Base-by-base conservation (phyloP, 352 stramenopile genomes). In the Phytophthora europaea region DNA sequence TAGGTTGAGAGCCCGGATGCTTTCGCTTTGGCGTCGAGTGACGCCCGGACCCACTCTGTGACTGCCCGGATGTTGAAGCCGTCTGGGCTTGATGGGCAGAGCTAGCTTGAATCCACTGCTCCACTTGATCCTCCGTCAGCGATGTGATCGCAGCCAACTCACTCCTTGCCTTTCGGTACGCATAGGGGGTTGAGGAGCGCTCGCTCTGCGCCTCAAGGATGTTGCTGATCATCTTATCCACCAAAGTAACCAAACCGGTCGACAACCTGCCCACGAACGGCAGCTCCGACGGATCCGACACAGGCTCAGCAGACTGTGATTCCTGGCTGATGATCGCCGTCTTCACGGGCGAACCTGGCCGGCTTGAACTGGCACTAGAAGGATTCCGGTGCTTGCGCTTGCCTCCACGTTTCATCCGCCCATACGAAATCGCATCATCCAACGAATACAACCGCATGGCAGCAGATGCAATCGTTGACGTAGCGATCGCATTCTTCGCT, bases 361-460 rank as follows among this genome's bases (percentile, higher is more conserved):
- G 73, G 56, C 70, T 81, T 16, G 64, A 75, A 47, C 55, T 79
- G 1, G 56, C 68, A 66, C 72, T 81, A 3, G 75, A 62, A n/a
- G 61, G 47, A 6, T 72, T 76, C 26, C 72, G 64, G n/a, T 80
- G 67, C 31, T 80, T 87, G 4, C 86, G 85, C 61, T 90, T 91
- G 18, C 75, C 72, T 26, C 74, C 67, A 16, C 88, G 85, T 67
- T 90, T 93, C 48, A 85, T 70, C 26, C 88, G 84, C 22, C 92
- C 78, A 36, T 94, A 96, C 16, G 76, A 81, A 55, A 96, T 78
- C 0, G 85, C 89, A 34, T 96, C 88, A 50, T 96, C 90, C 28
- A 96, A 63, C 2, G 90, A 88, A 66, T 91, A 91, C 3, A 95
- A 34, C 15, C 88, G 84, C 84, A 95, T 89, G 0, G 88, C 88